phyloP scores from a whole-genome alignment of 2,329 filamentous ascomycete species.

The Ophiosphaerella narmari region DNA sequence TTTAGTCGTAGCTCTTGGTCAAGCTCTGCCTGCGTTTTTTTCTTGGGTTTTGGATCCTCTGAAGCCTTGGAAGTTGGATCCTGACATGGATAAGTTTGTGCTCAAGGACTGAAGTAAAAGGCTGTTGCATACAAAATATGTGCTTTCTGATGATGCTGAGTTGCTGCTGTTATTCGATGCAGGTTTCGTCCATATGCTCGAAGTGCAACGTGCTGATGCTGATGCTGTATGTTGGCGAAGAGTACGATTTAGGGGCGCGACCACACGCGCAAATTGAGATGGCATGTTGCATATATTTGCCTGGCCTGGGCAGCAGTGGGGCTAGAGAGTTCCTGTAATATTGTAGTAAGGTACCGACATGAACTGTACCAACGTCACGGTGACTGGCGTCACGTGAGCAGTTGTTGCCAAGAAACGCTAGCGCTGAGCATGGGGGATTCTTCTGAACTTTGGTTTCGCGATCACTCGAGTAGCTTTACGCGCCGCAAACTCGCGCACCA shows the following conservation, averaged over 20 bases:
- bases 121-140: background rate
- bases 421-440: constrained; percentile 11
- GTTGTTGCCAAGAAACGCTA: constrained; percentile 24
- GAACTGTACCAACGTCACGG: constrained; percentile 25
- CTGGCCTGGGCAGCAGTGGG: background rate
- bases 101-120: background rate
- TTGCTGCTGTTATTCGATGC: background rate
- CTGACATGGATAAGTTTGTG: constrained; percentile 6
- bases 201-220: background rate
- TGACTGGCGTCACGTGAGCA: constrained; percentile 16
- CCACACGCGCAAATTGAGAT: background rate
- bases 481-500: constrained; percentile 16
- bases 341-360: background rate
- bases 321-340: background rate
- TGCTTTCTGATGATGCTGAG: background rate
- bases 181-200: background rate
- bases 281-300: background rate
- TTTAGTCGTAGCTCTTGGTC: constrained; percentile 70
- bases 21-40: constrained; percentile 64
- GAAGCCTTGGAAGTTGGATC: constrained; percentile 13
- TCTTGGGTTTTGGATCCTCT: constrained; percentile 24
- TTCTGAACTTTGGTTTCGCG: constrained; percentile 26
- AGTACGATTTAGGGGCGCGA: background rate
- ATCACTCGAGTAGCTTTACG: constrained; percentile 8
- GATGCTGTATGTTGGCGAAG: background rate